phyloP scores from a whole-genome alignment of 73 alveolate species.

The Tetrahymena elliotti region DNA sequence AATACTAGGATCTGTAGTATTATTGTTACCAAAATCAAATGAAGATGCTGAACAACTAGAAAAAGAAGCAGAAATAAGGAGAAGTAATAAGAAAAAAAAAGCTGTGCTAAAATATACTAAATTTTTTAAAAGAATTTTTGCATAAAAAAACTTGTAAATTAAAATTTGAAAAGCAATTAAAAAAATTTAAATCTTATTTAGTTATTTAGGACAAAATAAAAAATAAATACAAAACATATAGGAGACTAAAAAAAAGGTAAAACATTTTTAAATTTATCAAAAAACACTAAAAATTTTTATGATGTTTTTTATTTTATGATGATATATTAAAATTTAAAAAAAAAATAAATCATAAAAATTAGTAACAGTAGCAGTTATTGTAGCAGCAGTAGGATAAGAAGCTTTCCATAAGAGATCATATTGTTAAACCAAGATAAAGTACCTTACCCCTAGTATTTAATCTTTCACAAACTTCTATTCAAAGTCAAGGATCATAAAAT shows the following conservation, averaged over 20 bases:
- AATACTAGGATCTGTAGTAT: background rate
- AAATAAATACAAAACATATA: too few species aligned
- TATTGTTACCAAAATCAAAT: background rate
- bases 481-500: background rate
- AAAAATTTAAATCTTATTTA: too few species aligned
- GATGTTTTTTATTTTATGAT: too few species aligned
- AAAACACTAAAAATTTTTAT: too few species aligned
- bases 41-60: background rate
- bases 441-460: background rate
- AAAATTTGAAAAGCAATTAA: background rate
- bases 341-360: too few species aligned
- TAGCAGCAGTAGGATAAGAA: background rate
- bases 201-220: background rate
- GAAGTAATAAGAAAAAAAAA: background rate
- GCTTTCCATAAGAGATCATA: background rate
- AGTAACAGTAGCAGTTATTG: too few species aligned
- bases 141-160: background rate
- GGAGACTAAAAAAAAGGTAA: background rate
- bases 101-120: background rate
- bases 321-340: too few species aligned
- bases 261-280: too few species aligned
- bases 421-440: background rate
- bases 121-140: background rate
- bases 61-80: background rate
- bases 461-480: background rate